Conservation (phyloP, 805 yeast genomes). For the Candida parachauliodes region DNA sequence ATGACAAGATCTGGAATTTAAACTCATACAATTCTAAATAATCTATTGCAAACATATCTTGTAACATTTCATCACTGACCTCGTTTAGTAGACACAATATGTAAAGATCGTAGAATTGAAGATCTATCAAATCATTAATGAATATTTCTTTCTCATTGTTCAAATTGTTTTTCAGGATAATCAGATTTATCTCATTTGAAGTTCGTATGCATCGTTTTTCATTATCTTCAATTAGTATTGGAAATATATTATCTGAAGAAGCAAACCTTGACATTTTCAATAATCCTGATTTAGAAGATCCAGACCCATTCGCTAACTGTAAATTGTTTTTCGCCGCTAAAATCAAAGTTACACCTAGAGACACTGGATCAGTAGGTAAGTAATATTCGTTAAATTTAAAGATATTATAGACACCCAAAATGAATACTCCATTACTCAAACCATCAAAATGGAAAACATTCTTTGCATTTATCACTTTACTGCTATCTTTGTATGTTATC, state of each 20-base stretch:
- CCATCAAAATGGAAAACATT: conserved; percentile 12
- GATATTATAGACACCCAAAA: conserved; percentile 53
- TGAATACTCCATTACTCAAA: conserved; percentile 29
- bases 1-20: conserved; percentile 18
- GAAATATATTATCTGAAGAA: conserved; percentile 47
- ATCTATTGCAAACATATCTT: conserved; percentile 15
- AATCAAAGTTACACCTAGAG: conserved; percentile 45
- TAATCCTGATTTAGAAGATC: conserved; percentile 33
- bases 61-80: conserved; percentile 6
- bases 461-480: conserved; percentile 16
- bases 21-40: conserved; percentile 14
- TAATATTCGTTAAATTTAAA: conserved; percentile 20
- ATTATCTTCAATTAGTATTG: conserved; percentile 53
- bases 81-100: conserved; percentile 22
- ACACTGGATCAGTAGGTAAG: conserved; percentile 58
- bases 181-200: conserved; percentile 8
- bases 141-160: conserved; percentile 18
- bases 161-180: conserved; percentile 7
- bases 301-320: conserved; percentile 34
- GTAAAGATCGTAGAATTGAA: conserved; percentile 46
- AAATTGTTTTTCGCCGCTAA: conserved; percentile 43
- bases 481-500: conserved; percentile 29
- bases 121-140: conserved; percentile 42
- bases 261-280: conserved; percentile 47
- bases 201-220: conserved; percentile 28